Conservation (phyloP, 2,329 filamentous ascomycete species). For the Hymenoscyphus albidus region DNA sequence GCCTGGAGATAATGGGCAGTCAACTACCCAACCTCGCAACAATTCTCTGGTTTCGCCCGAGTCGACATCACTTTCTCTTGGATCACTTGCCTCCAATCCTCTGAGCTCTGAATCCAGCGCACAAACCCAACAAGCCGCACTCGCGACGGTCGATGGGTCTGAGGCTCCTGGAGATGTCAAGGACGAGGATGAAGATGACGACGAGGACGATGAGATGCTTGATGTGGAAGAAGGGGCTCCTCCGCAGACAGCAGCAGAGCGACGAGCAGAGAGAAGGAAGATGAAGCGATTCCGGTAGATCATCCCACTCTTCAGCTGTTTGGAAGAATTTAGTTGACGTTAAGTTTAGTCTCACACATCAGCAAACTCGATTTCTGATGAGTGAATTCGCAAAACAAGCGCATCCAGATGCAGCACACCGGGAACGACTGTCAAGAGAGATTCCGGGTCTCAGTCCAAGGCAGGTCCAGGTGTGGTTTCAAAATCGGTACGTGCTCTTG, state of each 20-base stretch:
- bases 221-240: conserved; percentile 44
- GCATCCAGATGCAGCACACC: conserved; percentile 86
- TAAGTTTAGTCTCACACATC: conserved; percentile 73
- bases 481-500: conserved; percentile 72
- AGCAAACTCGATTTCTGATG: conserved; percentile 96
- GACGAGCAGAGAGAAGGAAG: conserved; percentile 55
- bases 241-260: conserved; percentile 53
- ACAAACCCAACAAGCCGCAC: conserved; percentile 40
- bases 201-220: conserved; percentile 54
- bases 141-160: conserved; percentile 46
- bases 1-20: conserved; percentile 27
- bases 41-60: conserved; percentile 41
- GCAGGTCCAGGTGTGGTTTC: conserved; percentile 98
- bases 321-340: conserved; percentile 34
- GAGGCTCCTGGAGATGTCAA: conserved; percentile 32
- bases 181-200: conserved; percentile 34
- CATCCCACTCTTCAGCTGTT: background rate
- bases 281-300: conserved; percentile 78
- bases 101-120: conserved; percentile 39
- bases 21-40: conserved; percentile 37
- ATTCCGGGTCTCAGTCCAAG: conserved; percentile 88
- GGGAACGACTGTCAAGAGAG: conserved; percentile 80
- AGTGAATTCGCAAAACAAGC: conserved; percentile 94
- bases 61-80: conserved; percentile 37
- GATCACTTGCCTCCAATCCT: conserved; percentile 40